Base-by-base conservation (phyloP, 148 eudicot species). In the Euryodendron excelsum region DNA sequence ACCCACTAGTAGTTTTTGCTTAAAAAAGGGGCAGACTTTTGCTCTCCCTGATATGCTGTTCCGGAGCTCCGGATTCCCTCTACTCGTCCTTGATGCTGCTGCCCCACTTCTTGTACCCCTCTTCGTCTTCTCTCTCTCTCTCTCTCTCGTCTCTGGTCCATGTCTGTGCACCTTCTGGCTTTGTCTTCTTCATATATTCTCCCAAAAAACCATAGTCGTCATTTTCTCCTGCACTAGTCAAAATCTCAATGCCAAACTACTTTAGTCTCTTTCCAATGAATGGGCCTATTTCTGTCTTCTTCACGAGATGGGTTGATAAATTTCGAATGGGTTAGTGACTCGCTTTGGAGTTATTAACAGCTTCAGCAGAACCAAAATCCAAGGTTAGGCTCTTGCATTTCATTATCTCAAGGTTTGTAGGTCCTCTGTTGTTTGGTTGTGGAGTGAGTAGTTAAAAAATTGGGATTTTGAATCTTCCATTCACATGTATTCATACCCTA, bases 61-160 rank as follows among this genome's bases (percentile, higher is more conserved):
- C n/a, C n/a, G n/a, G n/a, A n/a, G n/a, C n/a, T 0, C 36, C 25
- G 56, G 73, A 25, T 47, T 47, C 56, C 73, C 77, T 37, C 76
- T 70, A n/a, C n/a, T n/a, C n/a, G n/a, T 37, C 86, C 82, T 86
- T 81, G 79, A 77, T 45, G n/a, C n/a, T 41, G 45, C 45, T 41
- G n/a, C 45, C 8, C 37, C 80, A 55, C 13, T 20, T 23, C n/a
- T 8, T 30, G 31, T 28, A 10, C 55, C 39, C 3, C 72, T 68
- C 25, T 41, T 72, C 23, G 20, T 56, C 58, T 64, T 59, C 55
- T 33, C 69, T 67, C 69, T 28, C 66, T n/a, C n/a, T n/a, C 64
- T 59, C 63, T 59, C 27, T 36, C 69, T 55, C 47, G n/a, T 72
- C 58, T 72, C 75, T 52, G 37, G 3, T 9, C 13, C 39, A 52